Evolutionary conservation across 2,329 filamentous ascomycete species (phyloP), one percentile per base, ranked within the genome.

Genomic region (Arachnomyces sp.): DNA sequence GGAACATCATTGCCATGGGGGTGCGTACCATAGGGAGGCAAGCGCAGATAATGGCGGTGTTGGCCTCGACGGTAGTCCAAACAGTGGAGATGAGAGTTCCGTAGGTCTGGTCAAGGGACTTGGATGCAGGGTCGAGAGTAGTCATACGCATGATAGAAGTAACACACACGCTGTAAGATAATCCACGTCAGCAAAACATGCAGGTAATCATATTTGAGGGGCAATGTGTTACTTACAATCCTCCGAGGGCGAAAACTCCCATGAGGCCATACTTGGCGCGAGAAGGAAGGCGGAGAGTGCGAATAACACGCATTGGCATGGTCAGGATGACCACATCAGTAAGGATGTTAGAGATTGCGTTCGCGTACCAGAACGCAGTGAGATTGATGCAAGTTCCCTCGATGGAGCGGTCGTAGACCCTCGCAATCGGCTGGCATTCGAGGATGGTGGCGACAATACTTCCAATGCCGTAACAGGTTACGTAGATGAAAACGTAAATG

Each of bases 211-310:
- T 36, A 4, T 15, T 17, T 14, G 14, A 11, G 11, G 31, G 33
- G 11, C 4, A 11, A 33, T 8, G 17, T 20, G 17, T 11, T 9
- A 53, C 59, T 49, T 46, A 64, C 61, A 58, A 67, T 51, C 34
- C 49, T 25, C 49, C 66, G 43, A 61, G 48, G 16, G 58, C 62
- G 56, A 61, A 62, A 35, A 57, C 61, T 44, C 40, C 52, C 49
- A 53, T 61, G 29, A 81, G 62, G 0, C 71, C 73, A 11, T 72
- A 52, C 39, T 75, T 74, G 40, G 74, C 71, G 2, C 60, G 60
- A 3, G 42, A 16, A 9, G 53, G 53, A 12, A 64, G 42, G 15
- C 52, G 48, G 13, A 60, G 46, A 5, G 46, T 48, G 41, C 54
- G 56, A 25, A 63, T 50, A 3, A 60, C 46, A 2, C 57, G 53